A percentile compares a stretch with the other conserved stretches of the same genome.
phyloP scores from a whole-genome alignment of 352 stramenopile genomes.

The Phytophthora rubi region DNA sequence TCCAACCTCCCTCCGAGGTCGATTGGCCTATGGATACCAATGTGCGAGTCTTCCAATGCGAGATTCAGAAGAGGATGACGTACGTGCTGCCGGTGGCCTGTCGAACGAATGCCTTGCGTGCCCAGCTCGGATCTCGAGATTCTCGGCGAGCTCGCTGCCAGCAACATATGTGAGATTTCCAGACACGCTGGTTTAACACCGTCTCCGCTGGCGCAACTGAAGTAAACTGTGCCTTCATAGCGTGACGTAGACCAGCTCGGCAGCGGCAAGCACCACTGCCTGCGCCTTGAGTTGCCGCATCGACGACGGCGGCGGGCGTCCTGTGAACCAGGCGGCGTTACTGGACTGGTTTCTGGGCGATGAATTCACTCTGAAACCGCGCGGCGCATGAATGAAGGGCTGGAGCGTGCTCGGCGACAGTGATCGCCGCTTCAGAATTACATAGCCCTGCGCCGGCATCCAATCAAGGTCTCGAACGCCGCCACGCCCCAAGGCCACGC shows the following conservation, averaged over 20 bases:
- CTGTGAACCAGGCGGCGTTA: slow-evolving; percentile 17
- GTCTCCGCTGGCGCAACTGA: slow-evolving; percentile 1
- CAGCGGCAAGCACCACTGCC: background rate
- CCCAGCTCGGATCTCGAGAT: background rate
- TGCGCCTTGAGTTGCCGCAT: slow-evolving; percentile 10
- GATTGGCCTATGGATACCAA: too few relatives aligned
- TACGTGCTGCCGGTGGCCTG: too few relatives aligned
- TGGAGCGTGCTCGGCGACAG: too few relatives aligned
- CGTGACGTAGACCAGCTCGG: background rate
- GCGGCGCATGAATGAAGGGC: slow-evolving; percentile 1
- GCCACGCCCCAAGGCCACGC: slow-evolving; percentile 7
- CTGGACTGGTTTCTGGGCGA: slow-evolving; percentile 15
- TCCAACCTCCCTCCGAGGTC: too few relatives aligned
- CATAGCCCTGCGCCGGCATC: slow-evolving; percentile 10
- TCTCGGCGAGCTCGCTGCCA: background rate
- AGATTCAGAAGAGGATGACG: too few relatives aligned
- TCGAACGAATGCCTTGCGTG: background rate
- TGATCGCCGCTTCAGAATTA: slow-evolving; percentile 18
- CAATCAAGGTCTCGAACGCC: slow-evolving; percentile 14
- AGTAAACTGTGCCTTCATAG: background rate
- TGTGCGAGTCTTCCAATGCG: background rate
- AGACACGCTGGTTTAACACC: too few relatives aligned
- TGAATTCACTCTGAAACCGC: slow-evolving; percentile 2
- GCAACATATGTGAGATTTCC: background rate
- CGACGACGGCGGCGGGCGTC: slow-evolving; percentile 17